Evolutionary conservation across 768 basidiomycete species (phyloP).

Genomic region (Hericium rajendrae): DNA sequence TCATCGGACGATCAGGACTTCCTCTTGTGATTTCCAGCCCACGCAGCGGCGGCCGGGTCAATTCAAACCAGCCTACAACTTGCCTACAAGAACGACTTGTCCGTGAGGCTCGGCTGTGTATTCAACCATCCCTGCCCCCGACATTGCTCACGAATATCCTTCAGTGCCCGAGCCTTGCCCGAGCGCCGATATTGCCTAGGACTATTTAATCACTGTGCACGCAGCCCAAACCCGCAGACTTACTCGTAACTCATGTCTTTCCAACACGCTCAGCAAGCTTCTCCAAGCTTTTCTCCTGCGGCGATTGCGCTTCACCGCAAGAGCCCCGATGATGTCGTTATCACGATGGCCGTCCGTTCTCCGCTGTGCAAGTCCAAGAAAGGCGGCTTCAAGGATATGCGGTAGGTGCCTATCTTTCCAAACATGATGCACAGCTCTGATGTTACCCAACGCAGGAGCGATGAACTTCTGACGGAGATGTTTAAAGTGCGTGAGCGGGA

Average conservation of each 20-base stretch:
- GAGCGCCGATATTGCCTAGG: not conserved
- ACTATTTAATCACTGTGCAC: not conserved
- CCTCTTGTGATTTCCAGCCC: no score
- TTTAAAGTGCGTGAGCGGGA: slow-evolving; percentile 43
- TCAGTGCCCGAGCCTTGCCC: not conserved
- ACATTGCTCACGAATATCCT: no score
- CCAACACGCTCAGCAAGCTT: slow-evolving; percentile 57
- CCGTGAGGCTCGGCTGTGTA: no score
- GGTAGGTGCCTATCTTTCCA: slow-evolving; percentile 26
- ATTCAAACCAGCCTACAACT: no score
- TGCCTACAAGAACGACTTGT: no score
- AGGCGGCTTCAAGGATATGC: slow-evolving; percentile 65
- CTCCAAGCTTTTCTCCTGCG: slow-evolving; percentile 36
- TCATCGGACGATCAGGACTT: no score
- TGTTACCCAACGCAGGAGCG: slow-evolving; percentile 36
- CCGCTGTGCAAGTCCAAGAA: slow-evolving; percentile 71
- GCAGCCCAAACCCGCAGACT: not conserved
- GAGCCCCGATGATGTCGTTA: slow-evolving; percentile 68
- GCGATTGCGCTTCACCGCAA: slow-evolving; percentile 45
- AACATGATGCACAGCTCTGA: not conserved
- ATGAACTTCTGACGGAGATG: slow-evolving; percentile 75
- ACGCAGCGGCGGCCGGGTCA: no score
- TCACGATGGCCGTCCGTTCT: slow-evolving; percentile 72
- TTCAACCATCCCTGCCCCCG: no score
- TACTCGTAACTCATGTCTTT: not conserved